Base-by-base conservation (phyloP, 169 alveolate genomes). In the Blepharisma undulans region DNA sequence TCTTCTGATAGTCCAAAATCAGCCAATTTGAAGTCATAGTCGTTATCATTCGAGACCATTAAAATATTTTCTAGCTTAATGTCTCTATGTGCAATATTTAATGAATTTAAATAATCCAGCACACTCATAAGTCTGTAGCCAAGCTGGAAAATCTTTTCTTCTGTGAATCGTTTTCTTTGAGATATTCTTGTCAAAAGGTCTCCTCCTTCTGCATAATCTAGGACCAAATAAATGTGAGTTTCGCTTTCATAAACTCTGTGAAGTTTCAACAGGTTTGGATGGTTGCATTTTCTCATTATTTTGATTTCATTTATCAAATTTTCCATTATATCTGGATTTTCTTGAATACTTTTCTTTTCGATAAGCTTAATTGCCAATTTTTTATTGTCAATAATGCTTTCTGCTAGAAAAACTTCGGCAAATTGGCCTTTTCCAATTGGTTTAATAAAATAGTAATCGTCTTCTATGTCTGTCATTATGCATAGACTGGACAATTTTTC, bases 171-270 rank as follows among this genome's bases (percentile, higher is more conserved):
- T 66, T 97, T 98, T 90, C 96, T 94, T 80, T 94, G 95, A 36
- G 94, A 97, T 48, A 98, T 95, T 84, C 98, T 92, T 86, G 97
- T 98, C 92, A 97, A 97, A 72, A 98, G 93, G 84, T 98, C 99
- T 36, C 97, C 98, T 36, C 99, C 99, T 36, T 95, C 95, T 84
- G 97, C 93, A 88, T 96, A 95, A 90, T 98, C 99, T 96, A 97
- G 93, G 25, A 98, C 98, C n/a, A 98, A 92, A 93, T 97, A 96
- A 29, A 97, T 95, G 88, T 89, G 95, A 89, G 93, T 96, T 92
- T 94, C 94, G 90, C 96, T 97, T 82, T 95, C 97, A 92, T 96
- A 97, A 66, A 98, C 95, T 66, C 97, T 96, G 89, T 96, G 95
- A 90, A 97, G 93, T 91, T 95, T 95, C 76, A 95, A 94, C 5